Percentiles rank a stretch among this genome's conserved stretches.
phyloP scores from a whole-genome alignment of 306 rosid genomes.

The Senna tora region DNA sequence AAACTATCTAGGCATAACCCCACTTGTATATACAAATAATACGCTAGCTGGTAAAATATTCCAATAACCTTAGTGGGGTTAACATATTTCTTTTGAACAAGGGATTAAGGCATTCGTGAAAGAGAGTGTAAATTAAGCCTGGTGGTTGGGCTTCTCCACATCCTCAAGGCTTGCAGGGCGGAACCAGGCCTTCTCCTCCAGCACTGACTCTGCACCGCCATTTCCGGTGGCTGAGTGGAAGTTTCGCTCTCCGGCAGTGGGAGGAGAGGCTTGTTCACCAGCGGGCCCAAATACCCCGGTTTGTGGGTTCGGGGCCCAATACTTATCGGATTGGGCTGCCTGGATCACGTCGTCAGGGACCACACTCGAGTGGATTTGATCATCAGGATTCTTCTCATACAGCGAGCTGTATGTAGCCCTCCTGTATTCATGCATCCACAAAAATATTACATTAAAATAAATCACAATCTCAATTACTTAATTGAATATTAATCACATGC shows the following conservation, averaged over 20 bases:
- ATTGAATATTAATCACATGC: too few species aligned
- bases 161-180: constrained; percentile 91
- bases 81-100: too few species aligned
- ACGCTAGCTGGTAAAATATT: too few species aligned
- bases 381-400: constrained; percentile 91
- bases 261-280: neutral
- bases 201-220: constrained; percentile 45
- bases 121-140: neutral
- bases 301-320: constrained; percentile 92
- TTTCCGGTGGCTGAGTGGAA: constrained; percentile 32
- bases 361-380: constrained; percentile 45
- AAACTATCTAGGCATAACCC: too few species aligned
- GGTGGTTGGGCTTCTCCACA: constrained; percentile 78
- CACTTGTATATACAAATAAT: too few species aligned
- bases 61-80: too few species aligned
- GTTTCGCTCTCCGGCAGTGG: constrained; percentile 14
- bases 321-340: constrained; percentile 54
- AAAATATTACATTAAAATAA: too few species aligned
- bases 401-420: constrained; percentile 62
- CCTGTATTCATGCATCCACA: constrained; percentile 46
- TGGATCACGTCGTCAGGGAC: constrained; percentile 77
- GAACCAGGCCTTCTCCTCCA: constrained; percentile 94
- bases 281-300: constrained; percentile 95
- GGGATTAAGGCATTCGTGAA: neutral
- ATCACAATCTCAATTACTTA: too few species aligned